phyloP scores from a whole-genome alignment of 805 yeast species.

The Lipomyces chichibuensis region DNA sequence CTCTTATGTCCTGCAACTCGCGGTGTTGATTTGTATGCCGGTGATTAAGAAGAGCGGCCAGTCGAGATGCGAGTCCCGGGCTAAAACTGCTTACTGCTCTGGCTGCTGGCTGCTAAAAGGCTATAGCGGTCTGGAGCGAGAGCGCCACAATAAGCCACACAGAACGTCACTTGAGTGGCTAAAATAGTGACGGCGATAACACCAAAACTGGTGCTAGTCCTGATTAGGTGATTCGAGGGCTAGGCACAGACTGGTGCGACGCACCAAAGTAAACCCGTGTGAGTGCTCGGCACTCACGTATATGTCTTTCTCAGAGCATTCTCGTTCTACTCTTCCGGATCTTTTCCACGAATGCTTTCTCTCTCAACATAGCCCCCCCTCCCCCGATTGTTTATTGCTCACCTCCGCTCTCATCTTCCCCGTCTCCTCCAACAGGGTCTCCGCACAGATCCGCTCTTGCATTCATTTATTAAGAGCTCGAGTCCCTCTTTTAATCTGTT shows the following conservation, averaged over 20 bases:
- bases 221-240: background rate
- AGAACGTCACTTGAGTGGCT: background rate
- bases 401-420: background rate
- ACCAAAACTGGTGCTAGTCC: background rate
- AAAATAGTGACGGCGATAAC: background rate
- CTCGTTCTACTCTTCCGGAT: background rate
- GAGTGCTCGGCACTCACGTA: no score
- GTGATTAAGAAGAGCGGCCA: background rate
- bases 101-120: no score
- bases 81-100: no score
- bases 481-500: background rate
- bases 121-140: background rate
- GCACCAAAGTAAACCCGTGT: no score
- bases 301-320: no score
- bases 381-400: background rate
- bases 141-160: background rate
- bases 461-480: background rate
- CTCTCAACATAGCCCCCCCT: no score
- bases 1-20: background rate
- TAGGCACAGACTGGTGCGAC: no score
- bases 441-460: background rate
- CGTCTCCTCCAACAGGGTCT: background rate
- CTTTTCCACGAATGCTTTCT: background rate
- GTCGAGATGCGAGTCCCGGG: background rate
- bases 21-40: background rate